Conservation (phyloP, 148 eudicot genomes). For the Vaccinium macrocarpon region DNA sequence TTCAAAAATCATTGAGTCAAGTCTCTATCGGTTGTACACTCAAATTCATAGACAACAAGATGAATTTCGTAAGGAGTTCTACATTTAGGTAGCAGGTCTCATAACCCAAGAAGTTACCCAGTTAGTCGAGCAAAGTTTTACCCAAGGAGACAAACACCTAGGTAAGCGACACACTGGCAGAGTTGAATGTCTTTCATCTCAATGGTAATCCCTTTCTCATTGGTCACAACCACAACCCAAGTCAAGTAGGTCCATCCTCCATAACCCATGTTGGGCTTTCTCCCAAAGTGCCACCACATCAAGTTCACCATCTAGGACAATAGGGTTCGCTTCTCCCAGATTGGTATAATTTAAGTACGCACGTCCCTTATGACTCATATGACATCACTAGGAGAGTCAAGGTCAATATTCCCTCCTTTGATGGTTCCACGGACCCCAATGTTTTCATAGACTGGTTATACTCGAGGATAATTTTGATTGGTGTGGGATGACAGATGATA, state of each 20-base stretch:
- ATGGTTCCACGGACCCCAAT: neutral
- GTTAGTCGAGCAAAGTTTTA: too few relatives aligned
- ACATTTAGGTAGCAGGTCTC: too few relatives aligned
- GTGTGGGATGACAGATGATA: neutral
- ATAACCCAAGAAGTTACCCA: too few relatives aligned
- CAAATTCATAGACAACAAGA: too few relatives aligned
- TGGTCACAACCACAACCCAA: neutral
- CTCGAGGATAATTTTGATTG: neutral
- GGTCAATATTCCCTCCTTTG: neutral
- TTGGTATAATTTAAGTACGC: neutral
- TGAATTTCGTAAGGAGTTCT: too few relatives aligned
- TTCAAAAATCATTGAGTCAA: too few relatives aligned
- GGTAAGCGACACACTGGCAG: neutral
- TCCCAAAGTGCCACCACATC: neutral
- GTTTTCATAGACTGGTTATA: neutral
- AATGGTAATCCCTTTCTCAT: neutral
- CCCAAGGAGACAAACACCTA: too few relatives aligned
- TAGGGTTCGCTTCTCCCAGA: neutral
- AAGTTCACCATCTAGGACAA: neutral
- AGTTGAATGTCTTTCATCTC: neutral
- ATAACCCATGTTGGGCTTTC: neutral
- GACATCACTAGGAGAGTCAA: neutral
- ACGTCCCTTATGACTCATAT: neutral
- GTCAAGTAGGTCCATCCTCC: neutral
- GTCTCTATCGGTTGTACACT: too few relatives aligned